Conservation (phyloP, 208 protist species). For the Wallacemonas sp. region DNA sequence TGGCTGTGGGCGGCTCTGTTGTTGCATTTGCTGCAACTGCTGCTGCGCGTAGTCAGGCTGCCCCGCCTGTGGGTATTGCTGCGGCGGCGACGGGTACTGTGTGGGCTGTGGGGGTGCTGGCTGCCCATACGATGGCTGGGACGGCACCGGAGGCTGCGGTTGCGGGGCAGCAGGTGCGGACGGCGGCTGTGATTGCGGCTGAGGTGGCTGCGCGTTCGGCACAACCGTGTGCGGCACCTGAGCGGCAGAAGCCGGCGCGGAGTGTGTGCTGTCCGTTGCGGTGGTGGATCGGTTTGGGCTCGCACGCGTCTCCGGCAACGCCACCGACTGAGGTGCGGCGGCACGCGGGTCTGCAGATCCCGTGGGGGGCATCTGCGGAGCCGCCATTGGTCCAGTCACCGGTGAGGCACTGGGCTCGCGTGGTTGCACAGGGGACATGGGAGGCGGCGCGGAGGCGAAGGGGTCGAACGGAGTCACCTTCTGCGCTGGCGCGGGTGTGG, state of each 20-base stretch:
- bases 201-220: not conserved
- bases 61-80: slow-evolving; percentile 10
- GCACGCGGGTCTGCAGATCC: not conserved
- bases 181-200: slow-evolving; percentile 1
- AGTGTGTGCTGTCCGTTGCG: not conserved
- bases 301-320: slow-evolving; percentile 19
- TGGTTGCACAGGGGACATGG: slow-evolving; percentile 14
- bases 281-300: slow-evolving; percentile 12
- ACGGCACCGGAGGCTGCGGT: not conserved
- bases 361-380: not conserved
- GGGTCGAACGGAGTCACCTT: slow-evolving; percentile 11
- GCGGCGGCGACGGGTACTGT: not conserved
- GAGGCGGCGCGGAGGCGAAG: slow-evolving; percentile 7
- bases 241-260: slow-evolving; percentile 6
- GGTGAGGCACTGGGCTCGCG: slow-evolving; percentile 23
- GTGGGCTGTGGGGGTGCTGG: not conserved
- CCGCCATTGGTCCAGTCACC: not conserved
- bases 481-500: not conserved
- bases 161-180: slow-evolving; percentile 3
- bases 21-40: slow-evolving; percentile 20
- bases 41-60: slow-evolving; percentile 16
- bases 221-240: slow-evolving; percentile 9
- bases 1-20: slow-evolving; percentile 1
- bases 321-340: not conserved
- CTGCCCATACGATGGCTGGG: not conserved